Evolutionary conservation across 2,329 filamentous ascomycete species (phyloP), one percentile per base, ranked within the genome.

Genomic region (Alternaria novae-zelandiae): DNA sequence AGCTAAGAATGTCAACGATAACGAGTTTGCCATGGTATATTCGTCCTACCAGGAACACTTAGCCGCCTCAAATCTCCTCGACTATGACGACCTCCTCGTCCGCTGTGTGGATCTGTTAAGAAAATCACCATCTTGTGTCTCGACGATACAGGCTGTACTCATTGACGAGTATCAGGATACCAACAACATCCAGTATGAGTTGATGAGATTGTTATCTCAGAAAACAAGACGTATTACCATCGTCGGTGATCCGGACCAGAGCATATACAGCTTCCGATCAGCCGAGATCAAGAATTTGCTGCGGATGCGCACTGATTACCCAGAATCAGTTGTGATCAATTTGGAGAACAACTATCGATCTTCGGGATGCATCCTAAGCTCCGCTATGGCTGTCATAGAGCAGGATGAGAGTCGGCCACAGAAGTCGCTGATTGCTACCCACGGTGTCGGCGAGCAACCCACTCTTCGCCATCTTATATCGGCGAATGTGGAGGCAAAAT

Each of bases 131-230:
- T 84, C 87, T 13, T 97, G 94, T 73, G 94, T 97, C 4, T 90
- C 90, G 13, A 97, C 97, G 70, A 89, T 99, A 17, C 90, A 97
- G 78, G 89, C 93, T 0, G 94, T 98, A 7, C 85, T 99, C 49
- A 96, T 99, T 66, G 95, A 99, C 77, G 95, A 99, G 76, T 99
- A 97, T 67, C 95, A 99, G 80, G 95, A 99, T 80, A 98, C 95
- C 8, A 99, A 98, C 76, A 88, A 93, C 20, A 90, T 97, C 5
- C 95, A 99, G 79, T 98, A 97, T 74, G 93, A 97, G 70, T 83
- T 99, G 45, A 97, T 97, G 94, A 90, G 88, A 66, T 85, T 97
- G 1, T 90, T 99, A 72, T 93, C 94, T 2, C 89, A 93, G 64
- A 82, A 85, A 21, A 85, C 86, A 46, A 87, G 88, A 59, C 87